These are phyloP conservation scores for Cryphonectria japonica DNA, from an alignment of 2,329 filamentous ascomycete genomes.

Conservation along the genomic window DNA sequence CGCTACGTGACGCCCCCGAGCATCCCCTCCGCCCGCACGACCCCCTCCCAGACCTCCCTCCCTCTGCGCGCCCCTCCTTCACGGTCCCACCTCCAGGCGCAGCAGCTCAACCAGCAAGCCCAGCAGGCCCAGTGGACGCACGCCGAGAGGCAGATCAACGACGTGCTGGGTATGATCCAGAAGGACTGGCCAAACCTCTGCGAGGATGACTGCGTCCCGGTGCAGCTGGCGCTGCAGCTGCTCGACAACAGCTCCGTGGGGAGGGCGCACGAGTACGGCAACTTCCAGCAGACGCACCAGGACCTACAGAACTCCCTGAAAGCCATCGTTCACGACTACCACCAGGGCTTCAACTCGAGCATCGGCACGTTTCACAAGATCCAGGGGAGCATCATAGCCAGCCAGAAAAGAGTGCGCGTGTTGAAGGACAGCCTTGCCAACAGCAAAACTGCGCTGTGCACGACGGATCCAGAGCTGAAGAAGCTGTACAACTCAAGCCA, in stretches of 20 bases:
- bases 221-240: conserved; percentile 92
- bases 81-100: conserved; percentile 36
- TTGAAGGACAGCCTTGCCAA: conserved; percentile 82
- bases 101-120: conserved; percentile 31
- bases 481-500: conserved; percentile 86
- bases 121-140: conserved; percentile 43
- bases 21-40: conserved; percentile 38
- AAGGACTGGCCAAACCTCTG: conserved; percentile 92
- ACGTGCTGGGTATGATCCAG: conserved; percentile 81
- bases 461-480: conserved; percentile 87
- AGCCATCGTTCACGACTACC: conserved; percentile 95
- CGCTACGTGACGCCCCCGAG: conserved; percentile 44
- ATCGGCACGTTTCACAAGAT: conserved; percentile 99
- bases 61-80: conserved; percentile 39
- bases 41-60: conserved; percentile 38
- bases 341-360: conserved; percentile 98
- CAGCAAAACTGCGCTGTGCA: conserved; percentile 80
- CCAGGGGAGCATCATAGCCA: conserved; percentile 86
- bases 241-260: conserved; percentile 94
- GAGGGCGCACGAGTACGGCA: conserved; percentile 82
- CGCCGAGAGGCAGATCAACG: conserved; percentile 60
- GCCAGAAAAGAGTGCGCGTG: conserved; percentile 80
- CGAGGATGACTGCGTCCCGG: conserved; percentile 83
- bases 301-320: conserved; percentile 94
- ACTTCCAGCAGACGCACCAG: conserved; percentile 81